phyloP scores from a whole-genome alignment of 768 basidiomycete genomes.

The Pleurotus salmoneostramineus region DNA sequence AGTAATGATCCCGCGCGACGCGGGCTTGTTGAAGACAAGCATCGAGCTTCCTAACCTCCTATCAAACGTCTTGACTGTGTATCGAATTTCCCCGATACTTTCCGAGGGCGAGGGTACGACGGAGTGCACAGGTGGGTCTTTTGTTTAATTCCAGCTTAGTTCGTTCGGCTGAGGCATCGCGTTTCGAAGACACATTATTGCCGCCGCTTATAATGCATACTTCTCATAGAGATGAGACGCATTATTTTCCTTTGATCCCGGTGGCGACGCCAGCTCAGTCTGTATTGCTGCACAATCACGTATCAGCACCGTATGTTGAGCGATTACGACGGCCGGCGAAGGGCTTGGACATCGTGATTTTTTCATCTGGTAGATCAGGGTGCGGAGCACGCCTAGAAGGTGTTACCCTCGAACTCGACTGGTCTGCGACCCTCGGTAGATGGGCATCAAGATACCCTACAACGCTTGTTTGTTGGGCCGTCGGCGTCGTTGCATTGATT shows the following conservation, averaged over 20 bases:
- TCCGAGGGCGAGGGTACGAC: slow-evolving; percentile 18
- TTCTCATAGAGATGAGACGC: slow-evolving; percentile 56
- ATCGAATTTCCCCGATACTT: slow-evolving; percentile 41
- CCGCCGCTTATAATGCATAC: slow-evolving; percentile 65
- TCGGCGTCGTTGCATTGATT: slow-evolving; percentile 62
- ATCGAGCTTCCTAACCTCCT: slow-evolving; percentile 53
- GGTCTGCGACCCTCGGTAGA: slow-evolving; percentile 66
- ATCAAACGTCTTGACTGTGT: slow-evolving; percentile 62
- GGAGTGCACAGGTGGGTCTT: slow-evolving; percentile 29
- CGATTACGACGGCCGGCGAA: slow-evolving; percentile 17
- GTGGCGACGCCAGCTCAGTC: slow-evolving; percentile 24
- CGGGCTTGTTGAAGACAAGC: slow-evolving; percentile 37
- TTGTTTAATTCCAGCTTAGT: background rate
- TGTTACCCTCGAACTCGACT: slow-evolving; percentile 61
- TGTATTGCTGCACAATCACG: slow-evolving; percentile 65
- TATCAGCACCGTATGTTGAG: slow-evolving; percentile 63
- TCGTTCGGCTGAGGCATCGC: slow-evolving; percentile 2
- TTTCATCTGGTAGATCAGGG: slow-evolving; percentile 44
- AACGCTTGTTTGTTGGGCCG: slow-evolving; percentile 66
- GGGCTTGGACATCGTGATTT: slow-evolving; percentile 54
- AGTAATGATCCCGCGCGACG: slow-evolving; percentile 27
- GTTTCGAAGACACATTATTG: slow-evolving; percentile 43
- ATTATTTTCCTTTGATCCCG: slow-evolving; percentile 55
- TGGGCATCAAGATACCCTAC: slow-evolving; percentile 73
- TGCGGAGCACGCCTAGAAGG: slow-evolving; percentile 39